phyloP scores from a whole-genome alignment of 192 early-diverging fungal genomes.

The Borealophlyctis nickersoniae region DNA sequence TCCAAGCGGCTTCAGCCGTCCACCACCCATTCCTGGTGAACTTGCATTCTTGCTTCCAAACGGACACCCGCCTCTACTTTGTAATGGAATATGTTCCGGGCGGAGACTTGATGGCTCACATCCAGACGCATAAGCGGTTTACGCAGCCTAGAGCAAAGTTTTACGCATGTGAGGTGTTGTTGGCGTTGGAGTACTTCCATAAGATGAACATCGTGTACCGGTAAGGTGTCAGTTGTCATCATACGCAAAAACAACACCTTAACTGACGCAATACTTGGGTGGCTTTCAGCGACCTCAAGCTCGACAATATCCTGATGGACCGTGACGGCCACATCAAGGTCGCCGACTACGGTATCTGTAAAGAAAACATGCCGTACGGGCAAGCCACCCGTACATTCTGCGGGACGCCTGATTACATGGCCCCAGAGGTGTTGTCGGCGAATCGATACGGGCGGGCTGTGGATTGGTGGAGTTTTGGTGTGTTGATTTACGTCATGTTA shows the following conservation, averaged over 20 bases:
- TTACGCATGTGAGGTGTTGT: constrained; percentile 92
- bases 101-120: constrained; percentile 97
- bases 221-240: no score
- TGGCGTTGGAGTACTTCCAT: constrained; percentile 95
- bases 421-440: constrained; percentile 90
- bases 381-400: constrained; percentile 52
- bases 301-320: constrained; percentile 90
- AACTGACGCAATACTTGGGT: no score
- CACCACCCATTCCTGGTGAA: constrained; percentile 94
- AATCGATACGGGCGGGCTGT: constrained; percentile 91
- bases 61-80: constrained; percentile 88
- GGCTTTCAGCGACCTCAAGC: constrained; percentile 76
- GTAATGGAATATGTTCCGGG: constrained; percentile 98
- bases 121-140: constrained; percentile 84
- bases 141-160: constrained; percentile 89
- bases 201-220: constrained; percentile 89
- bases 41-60: constrained; percentile 95
- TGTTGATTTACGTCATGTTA: constrained; percentile 89
- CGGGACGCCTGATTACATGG: constrained; percentile 98
- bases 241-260: no score
- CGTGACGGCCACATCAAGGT: constrained; percentile 95
- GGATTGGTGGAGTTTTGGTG: constrained; percentile 97
- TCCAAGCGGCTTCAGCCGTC: constrained; percentile 82
- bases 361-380: constrained; percentile 66
- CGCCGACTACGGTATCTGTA: constrained; percentile 98